Evolutionary conservation across 148 eudicot species (phyloP).

Genomic region (Rhododendron griersonianum): DNA sequence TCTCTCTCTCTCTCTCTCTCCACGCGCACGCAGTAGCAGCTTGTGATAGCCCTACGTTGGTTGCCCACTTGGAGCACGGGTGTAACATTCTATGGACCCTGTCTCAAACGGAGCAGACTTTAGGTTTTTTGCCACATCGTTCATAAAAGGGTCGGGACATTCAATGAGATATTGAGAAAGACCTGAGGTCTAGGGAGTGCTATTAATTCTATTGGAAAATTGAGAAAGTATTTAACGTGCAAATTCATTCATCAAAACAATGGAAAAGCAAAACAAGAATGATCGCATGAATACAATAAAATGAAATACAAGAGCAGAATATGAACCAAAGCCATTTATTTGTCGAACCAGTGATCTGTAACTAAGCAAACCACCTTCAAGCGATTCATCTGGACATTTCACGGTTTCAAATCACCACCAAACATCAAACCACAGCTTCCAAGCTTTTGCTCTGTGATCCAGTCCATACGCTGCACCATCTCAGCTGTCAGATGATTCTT

Average conservation of each 20-base stretch:
- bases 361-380: not conserved
- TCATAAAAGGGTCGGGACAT: not conserved
- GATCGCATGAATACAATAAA: not conserved
- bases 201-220: not conserved
- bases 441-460: not conserved
- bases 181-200: too few species aligned
- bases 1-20: too few species aligned
- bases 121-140: too few species aligned
- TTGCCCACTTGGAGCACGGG: not conserved
- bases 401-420: not conserved
- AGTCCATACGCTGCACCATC: slow-evolving; percentile 1
- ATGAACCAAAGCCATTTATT: not conserved
- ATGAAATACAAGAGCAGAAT: not conserved
- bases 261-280: not conserved
- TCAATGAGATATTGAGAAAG: too few species aligned
- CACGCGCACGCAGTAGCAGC: too few species aligned
- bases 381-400: not conserved
- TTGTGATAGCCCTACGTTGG: not conserved
- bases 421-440: not conserved
- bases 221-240: not conserved
- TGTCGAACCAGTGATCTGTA: not conserved
- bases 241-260: not conserved
- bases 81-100: not conserved
- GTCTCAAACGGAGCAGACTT: not conserved
- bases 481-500: not conserved